Evolutionary conservation across 257 asterid species (phyloP).

Genomic region (Solanum paucissectum): DNA sequence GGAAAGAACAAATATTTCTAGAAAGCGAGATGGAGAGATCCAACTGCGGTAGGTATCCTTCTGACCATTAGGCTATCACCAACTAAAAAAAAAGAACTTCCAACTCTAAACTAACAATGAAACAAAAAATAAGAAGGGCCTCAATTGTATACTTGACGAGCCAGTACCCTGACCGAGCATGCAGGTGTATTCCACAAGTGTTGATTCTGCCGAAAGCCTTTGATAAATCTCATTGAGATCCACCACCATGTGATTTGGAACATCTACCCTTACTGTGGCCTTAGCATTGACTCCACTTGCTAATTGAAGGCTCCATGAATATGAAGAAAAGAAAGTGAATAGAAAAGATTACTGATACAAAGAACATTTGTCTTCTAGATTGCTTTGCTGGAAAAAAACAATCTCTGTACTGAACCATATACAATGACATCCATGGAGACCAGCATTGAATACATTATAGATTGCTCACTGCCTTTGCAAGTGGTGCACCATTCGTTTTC

Average conservation of each 20-base stretch:
- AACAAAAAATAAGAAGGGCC: constrained; percentile 11
- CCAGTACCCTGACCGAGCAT: not conserved
- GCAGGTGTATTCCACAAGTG: not conserved
- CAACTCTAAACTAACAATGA: constrained; percentile 9
- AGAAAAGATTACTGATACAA: constrained; percentile 16
- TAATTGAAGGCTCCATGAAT: constrained; percentile 11
- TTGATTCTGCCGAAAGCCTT: not conserved
- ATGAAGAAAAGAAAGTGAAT: constrained; percentile 10
- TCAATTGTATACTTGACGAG: constrained; percentile 9
- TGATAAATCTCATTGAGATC: constrained; percentile 1
- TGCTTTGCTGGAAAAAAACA: not conserved
- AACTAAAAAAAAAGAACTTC: constrained; percentile 6
- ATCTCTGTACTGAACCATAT: constrained; percentile 2
- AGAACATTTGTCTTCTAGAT: constrained; percentile 5
- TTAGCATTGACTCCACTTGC: not conserved
- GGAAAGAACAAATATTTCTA: constrained; percentile 19
- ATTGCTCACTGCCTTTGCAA: not conserved
- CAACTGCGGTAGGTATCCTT: constrained; percentile 4
- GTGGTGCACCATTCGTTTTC: not conserved
- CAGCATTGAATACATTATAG: not conserved
- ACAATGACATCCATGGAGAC: not conserved
- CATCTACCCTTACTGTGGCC: constrained; percentile 8
- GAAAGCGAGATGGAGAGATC: constrained; percentile 15
- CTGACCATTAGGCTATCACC: constrained; percentile 20
- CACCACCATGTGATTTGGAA: not conserved